These are phyloP conservation scores for Camelina sativa DNA, from an alignment of 345 rosid genomes.

Conservation along the genomic window DNA sequence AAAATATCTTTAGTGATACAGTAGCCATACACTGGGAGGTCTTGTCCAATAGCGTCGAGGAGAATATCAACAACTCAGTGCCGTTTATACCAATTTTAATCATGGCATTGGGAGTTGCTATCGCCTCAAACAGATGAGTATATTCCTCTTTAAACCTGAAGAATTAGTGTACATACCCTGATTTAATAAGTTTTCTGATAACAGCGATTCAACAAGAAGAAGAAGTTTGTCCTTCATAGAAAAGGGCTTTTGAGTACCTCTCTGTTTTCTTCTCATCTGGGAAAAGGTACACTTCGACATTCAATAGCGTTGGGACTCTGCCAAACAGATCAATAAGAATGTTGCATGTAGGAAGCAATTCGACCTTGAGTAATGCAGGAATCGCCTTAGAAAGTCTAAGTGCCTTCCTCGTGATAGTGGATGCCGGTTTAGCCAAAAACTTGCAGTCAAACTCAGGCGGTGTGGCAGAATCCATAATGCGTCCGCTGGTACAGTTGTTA, in stretches of 20 bases:
- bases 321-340: conserved; percentile 42
- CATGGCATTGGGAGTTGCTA: conserved; percentile 47
- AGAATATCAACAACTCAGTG: conserved; percentile 61
- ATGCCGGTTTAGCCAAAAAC: conserved; percentile 58
- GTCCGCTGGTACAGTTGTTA: conserved; percentile 53
- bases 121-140: conserved; percentile 43
- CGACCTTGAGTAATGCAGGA: conserved; percentile 54
- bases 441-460: conserved; percentile 48
- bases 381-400: conserved; percentile 48
- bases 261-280: conserved; percentile 49
- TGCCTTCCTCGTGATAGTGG: conserved; percentile 50
- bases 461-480: conserved; percentile 46
- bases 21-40: conserved; percentile 56
- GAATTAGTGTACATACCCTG: conserved; percentile 11
- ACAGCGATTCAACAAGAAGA: conserved; percentile 17
- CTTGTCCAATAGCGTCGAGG: conserved; percentile 57
- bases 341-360: conserved; percentile 49
- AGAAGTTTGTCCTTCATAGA: conserved; percentile 18
- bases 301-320: conserved; percentile 48
- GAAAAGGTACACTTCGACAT: conserved; percentile 60
- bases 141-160: conserved; percentile 41
- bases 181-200: neutral
- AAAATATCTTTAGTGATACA: neutral
- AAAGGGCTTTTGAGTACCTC: conserved; percentile 50
- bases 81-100: conserved; percentile 54